A percentile compares a stretch with the other conserved stretches of the same genome.
Evolutionary conservation across 352 stramenopile genomes (phyloP).

Genomic region (Phytopythium helicoides): DNA sequence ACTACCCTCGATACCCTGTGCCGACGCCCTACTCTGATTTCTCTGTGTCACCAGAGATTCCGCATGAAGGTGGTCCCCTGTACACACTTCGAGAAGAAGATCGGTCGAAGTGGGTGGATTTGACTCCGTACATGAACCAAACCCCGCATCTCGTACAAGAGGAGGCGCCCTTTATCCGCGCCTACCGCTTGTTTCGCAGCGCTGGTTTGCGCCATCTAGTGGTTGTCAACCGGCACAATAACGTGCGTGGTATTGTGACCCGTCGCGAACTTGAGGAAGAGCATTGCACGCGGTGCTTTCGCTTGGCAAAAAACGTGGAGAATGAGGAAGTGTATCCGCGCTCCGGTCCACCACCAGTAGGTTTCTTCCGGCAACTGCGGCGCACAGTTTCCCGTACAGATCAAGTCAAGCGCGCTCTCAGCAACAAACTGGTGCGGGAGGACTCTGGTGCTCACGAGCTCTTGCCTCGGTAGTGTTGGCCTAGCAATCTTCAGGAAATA

Average conservation of each 20-base stretch:
- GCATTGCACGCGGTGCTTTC: conserved; percentile 76
- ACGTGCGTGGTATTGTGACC: conserved; percentile 89
- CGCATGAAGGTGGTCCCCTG: conserved; percentile 30
- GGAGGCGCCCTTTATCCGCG: conserved; percentile 92
- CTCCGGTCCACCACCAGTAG: conserved; percentile 42
- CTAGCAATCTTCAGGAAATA: conserved; percentile 8
- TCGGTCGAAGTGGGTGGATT: conserved; percentile 91
- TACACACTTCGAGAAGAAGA: conserved; percentile 81
- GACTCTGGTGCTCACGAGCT: conserved; percentile 16
- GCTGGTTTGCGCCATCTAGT: conserved; percentile 95
- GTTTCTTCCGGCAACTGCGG: conserved; percentile 62
- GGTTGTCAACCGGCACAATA: conserved; percentile 91
- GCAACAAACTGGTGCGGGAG: conserved; percentile 23
- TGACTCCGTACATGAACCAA: conserved; percentile 97
- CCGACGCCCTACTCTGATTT: conserved; percentile 35
- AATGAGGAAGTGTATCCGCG: conserved; percentile 71
- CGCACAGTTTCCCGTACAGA: conserved; percentile 66
- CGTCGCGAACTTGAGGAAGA: conserved; percentile 80
- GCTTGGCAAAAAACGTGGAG: conserved; percentile 71
- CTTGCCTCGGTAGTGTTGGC: conserved; percentile 12
- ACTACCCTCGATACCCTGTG: conserved; percentile 82
- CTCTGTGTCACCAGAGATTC: conserved; percentile 15
- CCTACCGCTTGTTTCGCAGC: conserved; percentile 97
- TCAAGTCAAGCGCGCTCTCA: conserved; percentile 72
- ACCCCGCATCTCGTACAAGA: conserved; percentile 96